These are phyloP conservation scores for Fusarium pininemorale DNA, from an alignment of 2,329 filamentous ascomycete genomes.

Conservation along the genomic window DNA sequence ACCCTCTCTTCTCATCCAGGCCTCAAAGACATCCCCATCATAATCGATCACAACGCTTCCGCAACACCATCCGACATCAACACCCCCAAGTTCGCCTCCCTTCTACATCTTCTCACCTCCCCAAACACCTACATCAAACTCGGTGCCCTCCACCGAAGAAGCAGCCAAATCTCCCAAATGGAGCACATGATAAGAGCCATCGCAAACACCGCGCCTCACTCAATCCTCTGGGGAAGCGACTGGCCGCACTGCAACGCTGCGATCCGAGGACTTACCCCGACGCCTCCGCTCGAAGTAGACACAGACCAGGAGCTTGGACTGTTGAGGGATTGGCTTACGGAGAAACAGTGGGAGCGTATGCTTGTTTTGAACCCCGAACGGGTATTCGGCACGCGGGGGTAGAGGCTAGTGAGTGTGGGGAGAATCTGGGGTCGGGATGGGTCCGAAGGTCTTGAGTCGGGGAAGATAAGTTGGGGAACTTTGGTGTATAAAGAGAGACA, in stretches of 20 bases:
- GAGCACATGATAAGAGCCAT: neutral
- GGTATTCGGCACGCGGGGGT: neutral
- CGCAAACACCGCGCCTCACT: neutral
- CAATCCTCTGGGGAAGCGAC: neutral
- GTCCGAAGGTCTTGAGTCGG: neutral
- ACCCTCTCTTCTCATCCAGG: neutral
- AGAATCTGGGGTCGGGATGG: neutral
- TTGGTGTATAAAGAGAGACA: neutral
- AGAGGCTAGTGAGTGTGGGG: neutral
- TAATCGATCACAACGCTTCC: neutral
- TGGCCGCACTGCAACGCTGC: constrained; percentile 6
- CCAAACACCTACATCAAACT: neutral
- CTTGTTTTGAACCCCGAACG: neutral
- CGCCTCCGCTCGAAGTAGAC: neutral
- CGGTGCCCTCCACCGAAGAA: neutral
- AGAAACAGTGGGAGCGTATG: neutral
- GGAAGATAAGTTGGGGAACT: neutral
- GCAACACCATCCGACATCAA: neutral
- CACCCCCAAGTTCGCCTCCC: neutral
- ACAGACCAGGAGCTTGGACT: neutral
- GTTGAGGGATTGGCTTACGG: neutral
- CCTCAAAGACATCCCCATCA: neutral
- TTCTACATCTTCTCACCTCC: neutral
- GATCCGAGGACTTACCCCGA: neutral
- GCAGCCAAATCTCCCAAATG: neutral